Evolutionary conservation across 1,284 basidiomycete species (phyloP), one percentile per base, ranked within the genome.

Genomic region (Clitocybe nebularis): DNA sequence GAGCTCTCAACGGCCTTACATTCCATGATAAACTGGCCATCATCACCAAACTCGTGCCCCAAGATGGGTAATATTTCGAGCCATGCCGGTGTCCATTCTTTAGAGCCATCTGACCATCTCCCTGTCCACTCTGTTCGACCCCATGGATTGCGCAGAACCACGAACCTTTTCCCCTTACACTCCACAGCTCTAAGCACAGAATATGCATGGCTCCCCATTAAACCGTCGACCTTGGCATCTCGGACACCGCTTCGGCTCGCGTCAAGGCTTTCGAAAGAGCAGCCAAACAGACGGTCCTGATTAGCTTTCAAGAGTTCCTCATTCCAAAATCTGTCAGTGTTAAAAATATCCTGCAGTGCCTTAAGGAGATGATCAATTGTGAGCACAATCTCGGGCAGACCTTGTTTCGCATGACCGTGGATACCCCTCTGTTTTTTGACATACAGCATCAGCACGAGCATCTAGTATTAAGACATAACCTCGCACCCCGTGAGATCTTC

Each of bases 21-120:
- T 56, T 78, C 75, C 75, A 78, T 77, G 5, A 79, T 63, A 46
- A 79, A 79, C 45, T 74, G 64, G 0, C 77, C 76, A 48, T 78
- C 75, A 37, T 77, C 64, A 2, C 75, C 76, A 49, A 79, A 68
- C 11, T 53, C 49, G 60, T 77, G 63, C 16, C 62, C 59, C 41
- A 75, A 43, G 34, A 58, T 40, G 36, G 61, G 49, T 20, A 78
- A 54, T 0, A 63, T 60, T 14, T 61, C 60, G 5, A 77, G 49
- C 72, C 74, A 76, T 47, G 75, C 72, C 10, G 58, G 45, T 1
- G 69, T 74, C 77, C 77, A 79, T 49, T 79, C 75, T 43, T 72
- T 75, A 3, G 71, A 69, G 0, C 77, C 76, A 50, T 79, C 75
- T 2, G 69, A 70, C 77, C 77, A 79, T 3, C 66, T 63, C 1